These are phyloP conservation scores for Candida buenavistaensis DNA, from an alignment of 1,139 yeast genomes.

Conservation along the genomic window DNA sequence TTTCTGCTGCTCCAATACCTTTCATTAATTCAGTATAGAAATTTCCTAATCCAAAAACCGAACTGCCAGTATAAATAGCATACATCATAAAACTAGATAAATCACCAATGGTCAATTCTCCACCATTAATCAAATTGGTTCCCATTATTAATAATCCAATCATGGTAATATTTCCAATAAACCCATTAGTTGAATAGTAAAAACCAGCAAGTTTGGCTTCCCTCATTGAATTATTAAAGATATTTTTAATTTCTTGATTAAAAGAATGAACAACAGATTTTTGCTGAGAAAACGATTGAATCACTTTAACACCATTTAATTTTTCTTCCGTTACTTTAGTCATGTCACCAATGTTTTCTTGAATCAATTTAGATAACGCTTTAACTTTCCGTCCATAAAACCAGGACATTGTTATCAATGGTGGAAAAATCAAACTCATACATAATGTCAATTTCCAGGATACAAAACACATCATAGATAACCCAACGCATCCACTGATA, in stretches of 20 bases:
- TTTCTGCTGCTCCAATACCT: conserved; percentile 94
- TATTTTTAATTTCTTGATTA: conserved; percentile 69
- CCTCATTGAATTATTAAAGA: conserved; percentile 70
- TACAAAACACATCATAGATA: conserved; percentile 86
- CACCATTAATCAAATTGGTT: conserved; percentile 69
- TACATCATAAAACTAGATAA: conserved; percentile 91
- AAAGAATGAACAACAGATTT: conserved; percentile 46
- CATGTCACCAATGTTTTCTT: conserved; percentile 81
- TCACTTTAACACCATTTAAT: conserved; percentile 79
- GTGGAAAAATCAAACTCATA: conserved; percentile 79
- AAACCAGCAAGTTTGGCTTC: conserved; percentile 82
- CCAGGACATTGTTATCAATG: conserved; percentile 71
- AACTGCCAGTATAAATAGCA: conserved; percentile 88
- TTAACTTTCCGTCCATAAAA: conserved; percentile 81
- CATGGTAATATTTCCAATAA: conserved; percentile 79
- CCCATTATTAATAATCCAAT: conserved; percentile 79
- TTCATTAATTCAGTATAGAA: conserved; percentile 94
- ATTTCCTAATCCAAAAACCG: conserved; percentile 85
- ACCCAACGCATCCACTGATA: conserved; percentile 76
- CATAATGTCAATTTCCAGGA: conserved; percentile 76
- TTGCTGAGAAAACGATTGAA: conserved; percentile 89
- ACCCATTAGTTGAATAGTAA: conserved; percentile 74
- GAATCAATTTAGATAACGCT: conserved; percentile 70
- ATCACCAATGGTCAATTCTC: conserved; percentile 81
- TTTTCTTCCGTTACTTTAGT: conserved; percentile 93